phyloP scores from a whole-genome alignment of 2,329 filamentous ascomycete genomes.

The Orbilia ellipsospora region DNA sequence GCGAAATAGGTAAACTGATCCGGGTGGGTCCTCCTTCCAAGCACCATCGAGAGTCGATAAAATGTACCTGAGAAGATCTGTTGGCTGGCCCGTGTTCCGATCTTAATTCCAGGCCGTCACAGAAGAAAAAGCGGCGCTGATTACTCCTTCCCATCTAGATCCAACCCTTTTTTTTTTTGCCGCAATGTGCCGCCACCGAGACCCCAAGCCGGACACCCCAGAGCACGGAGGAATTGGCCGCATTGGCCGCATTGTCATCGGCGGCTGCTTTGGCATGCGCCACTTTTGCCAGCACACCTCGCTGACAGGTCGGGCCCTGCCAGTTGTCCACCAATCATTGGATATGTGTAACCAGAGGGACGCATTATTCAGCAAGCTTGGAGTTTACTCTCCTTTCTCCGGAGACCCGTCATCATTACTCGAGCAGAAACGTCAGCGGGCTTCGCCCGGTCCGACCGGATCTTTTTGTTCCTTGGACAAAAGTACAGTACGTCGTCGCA shows the following conservation, averaged over 20 bases:
- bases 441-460: conserved; percentile 45
- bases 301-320: conserved; percentile 34
- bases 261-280: conserved; percentile 30
- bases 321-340: conserved; percentile 51
- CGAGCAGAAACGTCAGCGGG: conserved; percentile 47
- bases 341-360: conserved; percentile 38
- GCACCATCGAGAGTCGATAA: conserved; percentile 2
- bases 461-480: conserved; percentile 5
- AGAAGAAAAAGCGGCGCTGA: not conserved
- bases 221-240: conserved; percentile 23
- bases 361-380: conserved; percentile 36
- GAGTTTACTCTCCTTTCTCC: conserved; percentile 14
- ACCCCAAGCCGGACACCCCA: conserved; percentile 2
- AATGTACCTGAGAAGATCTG: conserved; percentile 44
- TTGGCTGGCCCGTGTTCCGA: conserved; percentile 21
- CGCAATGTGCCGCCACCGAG: conserved; percentile 26
- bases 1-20: conserved; percentile 51
- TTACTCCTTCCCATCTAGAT: not conserved
- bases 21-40: conserved; percentile 23
- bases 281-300: conserved; percentile 47
- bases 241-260: conserved; percentile 30
- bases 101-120: conserved; percentile 13
- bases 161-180: conserved; percentile 4
- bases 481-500: conserved; percentile 21
- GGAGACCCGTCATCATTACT: conserved; percentile 39